Evolutionary conservation across 1,139 yeast genomes (phyloP), one percentile per base, ranked within the genome.

Genomic region (Saccharomyces hybrid): DNA sequence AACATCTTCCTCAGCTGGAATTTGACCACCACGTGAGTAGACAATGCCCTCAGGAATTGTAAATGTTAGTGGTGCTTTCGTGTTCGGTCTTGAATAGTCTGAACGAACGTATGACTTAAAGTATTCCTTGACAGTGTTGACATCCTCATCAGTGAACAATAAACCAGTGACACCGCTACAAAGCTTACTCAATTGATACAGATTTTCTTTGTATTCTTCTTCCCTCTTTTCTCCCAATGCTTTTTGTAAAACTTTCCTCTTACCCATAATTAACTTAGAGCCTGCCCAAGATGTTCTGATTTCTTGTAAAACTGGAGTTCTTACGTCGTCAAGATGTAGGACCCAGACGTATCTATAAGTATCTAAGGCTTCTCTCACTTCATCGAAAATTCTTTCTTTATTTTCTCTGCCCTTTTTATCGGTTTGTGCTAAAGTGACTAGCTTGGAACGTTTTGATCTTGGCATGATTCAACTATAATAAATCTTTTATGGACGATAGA

Each of bases 401-500:
- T 90, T 91, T 65, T 89, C 97, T 63, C 85, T 84, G 54, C 97
- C 97, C 72, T 93, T 93, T 74, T 90, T 93, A 62, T 90, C 97
- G 59, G 98, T 91, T 71, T 91, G 93, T 42, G 99, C 93, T 65
- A 93, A 78, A n/a, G 98, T 88, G 58, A 93, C 96, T 66, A 88
- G 83, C 80, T 84, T 88, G 61, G 96, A 84, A 82, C 97, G 90
- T 74, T 83, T 90, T 48, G 97, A 89, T 81, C 95, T 88, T 61
- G 98, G 97, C 98, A 90, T 90, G 57, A 61, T 74, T 9, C 32
- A 31, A 38, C 23, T 38, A 38, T 20, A 13, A 20, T 38, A 20
- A 20, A 9, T 38, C 20, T 38, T 20, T 8, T 38, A 20, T 20
- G 13, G 44, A 38, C 44, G 13, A 5, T 38, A 20, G 26, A 11